Percentiles rank a stretch among this genome's conserved stretches.
phyloP scores from a whole-genome alignment of 257 asterid genomes.

The Fraxinus excelsior region DNA sequence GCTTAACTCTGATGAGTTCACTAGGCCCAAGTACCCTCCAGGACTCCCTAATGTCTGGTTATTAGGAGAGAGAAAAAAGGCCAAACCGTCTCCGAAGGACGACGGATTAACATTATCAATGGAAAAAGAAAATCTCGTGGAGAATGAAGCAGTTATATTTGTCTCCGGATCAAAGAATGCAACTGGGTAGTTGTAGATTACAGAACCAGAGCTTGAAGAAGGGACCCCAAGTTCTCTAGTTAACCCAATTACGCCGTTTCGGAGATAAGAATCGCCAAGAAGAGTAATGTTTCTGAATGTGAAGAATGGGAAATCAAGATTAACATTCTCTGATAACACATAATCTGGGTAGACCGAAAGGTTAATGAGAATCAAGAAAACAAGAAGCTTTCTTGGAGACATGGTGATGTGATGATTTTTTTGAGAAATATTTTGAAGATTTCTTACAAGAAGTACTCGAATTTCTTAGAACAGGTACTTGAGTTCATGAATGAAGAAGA shows the following conservation, averaged over 20 bases:
- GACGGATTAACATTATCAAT: constrained; percentile 61
- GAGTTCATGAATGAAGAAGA: constrained; percentile 25
- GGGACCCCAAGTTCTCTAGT: constrained; percentile 82
- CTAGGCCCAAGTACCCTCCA: constrained; percentile 83
- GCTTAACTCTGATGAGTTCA: constrained; percentile 64
- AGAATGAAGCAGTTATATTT: constrained; percentile 73
- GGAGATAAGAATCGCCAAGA: constrained; percentile 88
- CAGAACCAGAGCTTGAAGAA: constrained; percentile 86
- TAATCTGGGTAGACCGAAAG: constrained; percentile 1
- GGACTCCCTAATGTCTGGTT: constrained; percentile 77
- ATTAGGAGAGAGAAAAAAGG: constrained; percentile 79
- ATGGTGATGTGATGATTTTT: constrained; percentile 22
- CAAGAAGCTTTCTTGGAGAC: constrained; percentile 49
- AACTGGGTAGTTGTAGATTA: constrained; percentile 71
- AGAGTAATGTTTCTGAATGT: constrained; percentile 76
- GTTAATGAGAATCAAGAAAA: constrained; percentile 29
- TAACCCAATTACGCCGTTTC: constrained; percentile 81
- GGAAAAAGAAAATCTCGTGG: constrained; percentile 70
- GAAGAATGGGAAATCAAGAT: constrained; percentile 70
- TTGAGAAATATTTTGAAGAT: neutral
- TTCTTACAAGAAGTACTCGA: too few relatives aligned
- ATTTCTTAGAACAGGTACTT: constrained; percentile 14
- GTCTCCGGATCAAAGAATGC: constrained; percentile 64
- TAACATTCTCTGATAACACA: constrained; percentile 41
- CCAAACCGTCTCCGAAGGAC: constrained; percentile 80